phyloP scores from a whole-genome alignment of 108 stramenopile genomes.

The Conticribra guillardii region DNA sequence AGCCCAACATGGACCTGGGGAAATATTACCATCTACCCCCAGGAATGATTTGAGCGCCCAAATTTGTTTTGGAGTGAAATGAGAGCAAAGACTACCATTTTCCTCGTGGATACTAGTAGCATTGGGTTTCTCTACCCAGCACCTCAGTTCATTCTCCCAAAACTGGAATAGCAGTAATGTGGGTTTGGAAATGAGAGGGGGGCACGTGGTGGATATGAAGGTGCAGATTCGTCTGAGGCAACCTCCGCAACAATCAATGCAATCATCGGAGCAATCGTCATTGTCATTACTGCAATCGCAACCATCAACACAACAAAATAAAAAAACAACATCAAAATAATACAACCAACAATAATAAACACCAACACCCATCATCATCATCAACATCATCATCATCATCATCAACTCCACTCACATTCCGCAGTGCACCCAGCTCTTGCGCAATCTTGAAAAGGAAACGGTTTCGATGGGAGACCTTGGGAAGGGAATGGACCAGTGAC shows the following conservation, averaged over 20 bases:
- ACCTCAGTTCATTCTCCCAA: conserved; percentile 37
- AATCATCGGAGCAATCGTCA: not conserved
- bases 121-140: conserved; percentile 8
- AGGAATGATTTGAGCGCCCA: conserved; percentile 46
- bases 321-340: no score
- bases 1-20: conserved; percentile 34
- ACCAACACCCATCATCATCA: no score
- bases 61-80: conserved; percentile 10
- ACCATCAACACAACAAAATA: no score
- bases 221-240: conserved; percentile 37
- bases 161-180: conserved; percentile 7
- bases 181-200: conserved; percentile 16
- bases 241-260: not conserved
- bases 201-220: conserved; percentile 4
- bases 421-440: conserved; percentile 17
- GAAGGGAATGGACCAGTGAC: conserved; percentile 39
- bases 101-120: not conserved
- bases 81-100: not conserved
- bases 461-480: conserved; percentile 17
- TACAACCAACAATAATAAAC: no score
- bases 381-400: no score
- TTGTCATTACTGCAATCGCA: conserved; percentile 36
- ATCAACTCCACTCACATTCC: no score
- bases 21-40: conserved; percentile 38
- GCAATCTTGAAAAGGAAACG: conserved; percentile 29